Conservation (phyloP, 176 grass and related monocot species). For the Carex parvula region DNA sequence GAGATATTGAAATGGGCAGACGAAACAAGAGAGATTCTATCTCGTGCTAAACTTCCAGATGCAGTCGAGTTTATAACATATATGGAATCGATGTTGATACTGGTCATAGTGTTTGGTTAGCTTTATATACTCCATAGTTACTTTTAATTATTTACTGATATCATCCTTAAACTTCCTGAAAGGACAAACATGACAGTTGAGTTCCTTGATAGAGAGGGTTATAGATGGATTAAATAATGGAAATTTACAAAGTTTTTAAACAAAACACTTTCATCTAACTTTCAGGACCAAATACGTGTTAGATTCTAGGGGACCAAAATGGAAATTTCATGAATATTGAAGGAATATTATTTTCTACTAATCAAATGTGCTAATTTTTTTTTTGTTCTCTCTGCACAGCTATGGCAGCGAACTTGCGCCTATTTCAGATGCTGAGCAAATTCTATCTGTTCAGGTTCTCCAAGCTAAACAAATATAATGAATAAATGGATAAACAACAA, state of each 20-base stretch:
- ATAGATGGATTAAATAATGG: neutral
- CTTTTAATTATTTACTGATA: neutral
- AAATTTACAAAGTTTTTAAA: neutral
- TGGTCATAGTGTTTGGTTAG: slow-evolving; percentile 74
- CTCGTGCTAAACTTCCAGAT: slow-evolving; percentile 69
- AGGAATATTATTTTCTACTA: neutral
- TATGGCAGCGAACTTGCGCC: slow-evolving; percentile 69
- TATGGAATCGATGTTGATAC: slow-evolving; percentile 75
- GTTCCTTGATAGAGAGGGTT: no score
- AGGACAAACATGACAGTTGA: neutral
- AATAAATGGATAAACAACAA: neutral
- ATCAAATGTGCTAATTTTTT: neutral
- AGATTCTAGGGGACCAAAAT: neutral
- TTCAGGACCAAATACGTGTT: neutral
- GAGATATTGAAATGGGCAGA: slow-evolving; percentile 90
- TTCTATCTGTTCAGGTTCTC: slow-evolving; percentile 55
- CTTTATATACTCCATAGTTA: neutral
- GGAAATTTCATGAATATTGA: neutral
- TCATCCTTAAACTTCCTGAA: neutral
- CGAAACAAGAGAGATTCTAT: slow-evolving; percentile 70
- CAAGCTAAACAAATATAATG: slow-evolving; percentile 10
- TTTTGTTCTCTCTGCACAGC: slow-evolving; percentile 40
- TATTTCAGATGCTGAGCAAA: slow-evolving; percentile 50
- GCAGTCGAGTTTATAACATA: slow-evolving; percentile 97
- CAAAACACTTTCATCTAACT: neutral